These are phyloP conservation scores for Leccinum obscurum DNA, from an alignment of 768 basidiomycete species.

Conservation along the genomic window DNA sequence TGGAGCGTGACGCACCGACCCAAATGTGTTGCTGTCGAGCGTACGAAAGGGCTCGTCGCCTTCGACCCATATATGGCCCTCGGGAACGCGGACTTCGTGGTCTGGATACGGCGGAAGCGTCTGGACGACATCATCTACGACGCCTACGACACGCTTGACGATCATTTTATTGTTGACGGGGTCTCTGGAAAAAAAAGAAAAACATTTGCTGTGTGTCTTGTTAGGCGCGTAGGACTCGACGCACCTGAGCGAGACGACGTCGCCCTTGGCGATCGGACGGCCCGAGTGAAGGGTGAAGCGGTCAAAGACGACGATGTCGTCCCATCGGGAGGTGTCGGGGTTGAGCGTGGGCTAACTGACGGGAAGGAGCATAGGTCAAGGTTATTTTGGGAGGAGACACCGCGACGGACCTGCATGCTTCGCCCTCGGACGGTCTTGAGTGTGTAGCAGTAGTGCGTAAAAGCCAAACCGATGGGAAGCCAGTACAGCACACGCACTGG, in stretches of 20 bases:
- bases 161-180: conserved; percentile 55
- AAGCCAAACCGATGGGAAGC: conserved; percentile 52
- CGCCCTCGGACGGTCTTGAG: conserved; percentile 57
- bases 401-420: conserved; percentile 67
- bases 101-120: conserved; percentile 71
- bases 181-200: conserved; percentile 44
- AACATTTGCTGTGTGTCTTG: not conserved
- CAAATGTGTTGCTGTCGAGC: conserved; percentile 72
- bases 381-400: conserved; percentile 4
- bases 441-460: conserved; percentile 51
- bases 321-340: conserved; percentile 61
- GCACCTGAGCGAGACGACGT: conserved; percentile 65
- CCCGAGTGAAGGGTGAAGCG: conserved; percentile 42
- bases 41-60: conserved; percentile 45
- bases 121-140: conserved; percentile 61
- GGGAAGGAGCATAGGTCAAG: conserved; percentile 7
- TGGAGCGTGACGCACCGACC: conserved; percentile 49
- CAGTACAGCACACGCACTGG: conserved; percentile 46
- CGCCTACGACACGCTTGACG: conserved; percentile 66
- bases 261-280: conserved; percentile 48
- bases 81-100: conserved; percentile 51
- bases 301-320: conserved; percentile 67
- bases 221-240: conserved; percentile 4
- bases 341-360: conserved; percentile 70
- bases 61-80: conserved; percentile 75